Conservation (phyloP, 2,329 filamentous ascomycete genomes). For the Pseudogymnoascus sp. region DNA sequence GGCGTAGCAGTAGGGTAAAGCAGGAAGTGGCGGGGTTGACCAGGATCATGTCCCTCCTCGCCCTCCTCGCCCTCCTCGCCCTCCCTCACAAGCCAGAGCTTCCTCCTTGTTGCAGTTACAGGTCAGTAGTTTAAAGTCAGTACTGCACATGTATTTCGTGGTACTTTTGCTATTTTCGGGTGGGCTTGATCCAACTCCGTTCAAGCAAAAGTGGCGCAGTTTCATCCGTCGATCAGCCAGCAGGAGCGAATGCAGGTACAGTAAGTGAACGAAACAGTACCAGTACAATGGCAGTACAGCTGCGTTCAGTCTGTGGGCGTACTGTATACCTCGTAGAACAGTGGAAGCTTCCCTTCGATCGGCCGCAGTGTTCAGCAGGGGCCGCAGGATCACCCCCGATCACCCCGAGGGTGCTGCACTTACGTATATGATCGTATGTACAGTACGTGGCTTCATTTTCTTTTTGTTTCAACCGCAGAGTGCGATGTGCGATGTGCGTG, state of each 20-base stretch:
- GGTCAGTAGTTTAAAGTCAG: not conserved
- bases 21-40: not conserved
- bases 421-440: not conserved
- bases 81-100: not conserved
- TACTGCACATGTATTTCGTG: not conserved
- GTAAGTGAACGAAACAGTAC: not conserved
- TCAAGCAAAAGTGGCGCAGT: not conserved
- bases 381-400: not conserved
- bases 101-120: not conserved
- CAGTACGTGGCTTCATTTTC: not conserved
- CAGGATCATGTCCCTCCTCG: not conserved
- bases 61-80: not conserved
- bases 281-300: not conserved
- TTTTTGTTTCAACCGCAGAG: not conserved
- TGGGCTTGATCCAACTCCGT: not conserved
- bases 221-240: not conserved
- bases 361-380: not conserved
- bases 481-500: not conserved
- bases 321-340: not conserved
- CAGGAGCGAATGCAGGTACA: slow-evolving; percentile 1
- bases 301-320: not conserved
- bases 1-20: not conserved
- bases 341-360: not conserved
- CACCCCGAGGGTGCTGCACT: not conserved
- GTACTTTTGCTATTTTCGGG: not conserved